These are phyloP conservation scores for Paraglomus brasilianum DNA, from an alignment of 192 early-diverging fungal species.

Conservation along the genomic window DNA sequence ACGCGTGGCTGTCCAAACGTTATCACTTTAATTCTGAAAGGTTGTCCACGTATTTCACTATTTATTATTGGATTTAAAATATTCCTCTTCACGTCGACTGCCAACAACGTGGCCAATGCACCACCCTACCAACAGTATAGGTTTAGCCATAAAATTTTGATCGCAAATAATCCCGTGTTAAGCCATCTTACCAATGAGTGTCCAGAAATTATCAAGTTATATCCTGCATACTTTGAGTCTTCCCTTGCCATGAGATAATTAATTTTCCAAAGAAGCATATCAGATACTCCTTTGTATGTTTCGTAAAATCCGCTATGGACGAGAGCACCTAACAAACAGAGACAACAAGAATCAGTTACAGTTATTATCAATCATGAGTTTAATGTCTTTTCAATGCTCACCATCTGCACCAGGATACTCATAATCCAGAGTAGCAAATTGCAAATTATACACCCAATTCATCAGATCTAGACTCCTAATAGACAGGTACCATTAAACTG, in stretches of 20 bases:
- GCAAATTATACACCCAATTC: constrained; percentile 14
- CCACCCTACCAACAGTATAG: not conserved
- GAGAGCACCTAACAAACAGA: not conserved
- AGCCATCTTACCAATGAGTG: constrained; percentile 16
- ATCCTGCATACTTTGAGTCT: constrained; percentile 17
- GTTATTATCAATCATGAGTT: too few species aligned
- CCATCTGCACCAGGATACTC: constrained; percentile 6
- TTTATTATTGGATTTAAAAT: constrained; percentile 15
- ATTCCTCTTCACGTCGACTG: constrained; percentile 15
- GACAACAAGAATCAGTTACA: too few species aligned
- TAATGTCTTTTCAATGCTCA: not conserved
- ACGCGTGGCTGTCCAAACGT: constrained; percentile 16
- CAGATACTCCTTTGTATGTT: not conserved
- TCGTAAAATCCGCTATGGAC: constrained; percentile 20
- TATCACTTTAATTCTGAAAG: constrained; percentile 8
- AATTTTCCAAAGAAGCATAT: constrained; percentile 12
- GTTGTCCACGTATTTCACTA: not conserved
- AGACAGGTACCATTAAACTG: not conserved
- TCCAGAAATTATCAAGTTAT: constrained; percentile 17
- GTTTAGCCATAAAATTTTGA: too few species aligned
- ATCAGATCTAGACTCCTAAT: constrained; percentile 3
- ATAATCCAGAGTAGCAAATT: constrained; percentile 14
- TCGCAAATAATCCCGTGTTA: not conserved
- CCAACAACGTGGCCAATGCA: constrained; percentile 10
- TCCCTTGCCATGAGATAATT: constrained; percentile 5